Evolutionary conservation across 2,329 filamentous ascomycete species (phyloP).

Genomic region (Cadophora luteo-olivacea): DNA sequence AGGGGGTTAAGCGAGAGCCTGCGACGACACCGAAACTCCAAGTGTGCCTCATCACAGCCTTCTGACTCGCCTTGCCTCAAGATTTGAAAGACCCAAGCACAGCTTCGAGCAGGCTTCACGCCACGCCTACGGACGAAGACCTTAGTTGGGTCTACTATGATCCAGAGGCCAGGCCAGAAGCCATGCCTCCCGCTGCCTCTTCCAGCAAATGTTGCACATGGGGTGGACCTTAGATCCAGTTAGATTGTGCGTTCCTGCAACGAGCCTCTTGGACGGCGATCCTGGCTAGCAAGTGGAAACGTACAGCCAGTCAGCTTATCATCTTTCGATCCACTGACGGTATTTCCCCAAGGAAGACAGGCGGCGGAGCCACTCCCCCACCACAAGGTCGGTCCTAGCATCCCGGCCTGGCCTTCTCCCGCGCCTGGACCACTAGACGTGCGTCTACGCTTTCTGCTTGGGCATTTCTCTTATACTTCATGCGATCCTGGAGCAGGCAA

Average conservation of each 20-base stretch:
- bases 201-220: constrained; percentile 12
- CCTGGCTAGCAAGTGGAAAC: constrained; percentile 32
- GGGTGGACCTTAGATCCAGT: constrained; percentile 24
- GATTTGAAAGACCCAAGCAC: constrained; percentile 29
- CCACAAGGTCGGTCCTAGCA: constrained; percentile 31
- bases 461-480: constrained; percentile 44
- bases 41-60: constrained; percentile 38
- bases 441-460: constrained; percentile 32
- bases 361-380: constrained; percentile 27
- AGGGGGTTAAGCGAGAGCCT: constrained; percentile 41
- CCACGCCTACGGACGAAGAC: constrained; percentile 24
- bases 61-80: constrained; percentile 37
- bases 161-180: constrained; percentile 10
- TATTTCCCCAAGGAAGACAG: constrained; percentile 26
- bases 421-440: constrained; percentile 40
- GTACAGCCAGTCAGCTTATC: constrained; percentile 24
- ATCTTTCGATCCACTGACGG: constrained; percentile 2
- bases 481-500: constrained; percentile 39
- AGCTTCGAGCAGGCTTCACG: constrained; percentile 21
- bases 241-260: constrained; percentile 24
- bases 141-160: constrained; percentile 26
- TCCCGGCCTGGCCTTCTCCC: constrained; percentile 36
- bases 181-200: constrained; percentile 16
- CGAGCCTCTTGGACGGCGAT: constrained; percentile 25
- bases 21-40: constrained; percentile 43